Conservation (phyloP, 2,329 filamentous ascomycete genomes). For the Nemania sp. region DNA sequence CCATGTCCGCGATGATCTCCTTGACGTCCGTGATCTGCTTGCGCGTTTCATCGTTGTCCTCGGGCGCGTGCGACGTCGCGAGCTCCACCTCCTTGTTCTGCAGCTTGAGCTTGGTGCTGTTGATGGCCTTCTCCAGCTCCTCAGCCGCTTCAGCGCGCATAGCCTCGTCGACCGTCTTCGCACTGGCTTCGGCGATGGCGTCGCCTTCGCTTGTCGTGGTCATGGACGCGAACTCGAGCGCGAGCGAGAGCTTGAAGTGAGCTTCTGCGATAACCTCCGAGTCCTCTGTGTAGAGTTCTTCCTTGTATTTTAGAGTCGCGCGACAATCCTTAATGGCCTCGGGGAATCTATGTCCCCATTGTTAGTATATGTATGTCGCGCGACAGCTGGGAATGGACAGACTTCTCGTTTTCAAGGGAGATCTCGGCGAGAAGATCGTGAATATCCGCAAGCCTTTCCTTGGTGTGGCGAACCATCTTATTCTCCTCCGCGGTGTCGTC, state of each 20-base stretch:
- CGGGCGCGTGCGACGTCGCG: slow-evolving; percentile 70
- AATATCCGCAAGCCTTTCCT: slow-evolving; percentile 90
- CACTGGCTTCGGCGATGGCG: slow-evolving; percentile 54
- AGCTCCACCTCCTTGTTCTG: slow-evolving; percentile 76
- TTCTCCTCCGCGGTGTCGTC: slow-evolving; percentile 53
- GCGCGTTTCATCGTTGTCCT: slow-evolving; percentile 73
- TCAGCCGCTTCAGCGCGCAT: slow-evolving; percentile 77
- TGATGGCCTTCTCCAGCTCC: slow-evolving; percentile 80
- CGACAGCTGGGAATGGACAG: slow-evolving; percentile 43
- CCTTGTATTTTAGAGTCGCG: slow-evolving; percentile 81
- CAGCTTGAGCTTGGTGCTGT: slow-evolving; percentile 77
- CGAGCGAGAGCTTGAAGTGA: slow-evolving; percentile 95
- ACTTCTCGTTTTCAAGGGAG: slow-evolving; percentile 93
- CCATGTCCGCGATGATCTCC: slow-evolving; percentile 83
- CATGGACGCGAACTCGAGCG: slow-evolving; percentile 91
- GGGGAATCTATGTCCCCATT: slow-evolving; percentile 68
- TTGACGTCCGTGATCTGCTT: slow-evolving; percentile 78
- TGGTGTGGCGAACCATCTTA: slow-evolving; percentile 68
- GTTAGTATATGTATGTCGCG: slow-evolving; percentile 39
- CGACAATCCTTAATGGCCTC: slow-evolving; percentile 88
- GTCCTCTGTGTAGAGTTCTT: slow-evolving; percentile 81
- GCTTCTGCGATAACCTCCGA: slow-evolving; percentile 91
- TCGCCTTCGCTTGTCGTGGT: slow-evolving; percentile 69
- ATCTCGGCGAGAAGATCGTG: slow-evolving; percentile 96
- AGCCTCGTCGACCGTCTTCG: slow-evolving; percentile 72